phyloP scores from a whole-genome alignment of 2,329 filamentous ascomycete genomes.

The Fusarium graminum region DNA sequence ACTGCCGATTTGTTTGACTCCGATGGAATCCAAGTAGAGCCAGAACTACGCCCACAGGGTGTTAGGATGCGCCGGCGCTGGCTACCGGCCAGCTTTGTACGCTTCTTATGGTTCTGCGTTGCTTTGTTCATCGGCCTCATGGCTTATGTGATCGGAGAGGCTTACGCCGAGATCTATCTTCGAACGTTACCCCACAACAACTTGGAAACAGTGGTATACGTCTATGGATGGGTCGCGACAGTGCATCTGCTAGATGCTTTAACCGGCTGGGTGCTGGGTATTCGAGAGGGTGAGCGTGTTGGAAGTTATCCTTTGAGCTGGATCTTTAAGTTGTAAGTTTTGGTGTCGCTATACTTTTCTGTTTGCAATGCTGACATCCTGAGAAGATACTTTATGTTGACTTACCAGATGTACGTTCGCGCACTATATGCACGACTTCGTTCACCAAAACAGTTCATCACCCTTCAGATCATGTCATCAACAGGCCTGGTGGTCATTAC shows the following conservation, averaged over 20 bases:
- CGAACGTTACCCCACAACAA: conserved; percentile 75
- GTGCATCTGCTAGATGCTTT: conserved; percentile 74
- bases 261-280: conserved; percentile 76
- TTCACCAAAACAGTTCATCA: conserved; percentile 73
- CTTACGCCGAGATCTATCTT: conserved; percentile 77
- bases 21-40: conserved; percentile 49
- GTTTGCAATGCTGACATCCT: conserved; percentile 27
- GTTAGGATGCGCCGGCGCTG: conserved; percentile 65
- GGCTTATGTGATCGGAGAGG: conserved; percentile 76
- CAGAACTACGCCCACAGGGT: conserved; percentile 46
- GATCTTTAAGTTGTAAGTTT: conserved; percentile 75
- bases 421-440: conserved; percentile 76
- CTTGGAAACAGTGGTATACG: conserved; percentile 75
- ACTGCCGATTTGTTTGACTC: conserved; percentile 56
- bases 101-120: conserved; percentile 77
- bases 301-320: conserved; percentile 78
- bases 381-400: conserved; percentile 73
- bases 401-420: conserved; percentile 78
- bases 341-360: neutral
- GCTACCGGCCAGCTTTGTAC: conserved; percentile 75
- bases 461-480: conserved; percentile 74
- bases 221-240: conserved; percentile 77
- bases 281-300: conserved; percentile 74
- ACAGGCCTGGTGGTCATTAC: conserved; percentile 72
- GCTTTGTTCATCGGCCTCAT: conserved; percentile 73